Evolutionary conservation across 805 yeast genomes (phyloP).

Genomic region (Myxozyma kluyveri): DNA sequence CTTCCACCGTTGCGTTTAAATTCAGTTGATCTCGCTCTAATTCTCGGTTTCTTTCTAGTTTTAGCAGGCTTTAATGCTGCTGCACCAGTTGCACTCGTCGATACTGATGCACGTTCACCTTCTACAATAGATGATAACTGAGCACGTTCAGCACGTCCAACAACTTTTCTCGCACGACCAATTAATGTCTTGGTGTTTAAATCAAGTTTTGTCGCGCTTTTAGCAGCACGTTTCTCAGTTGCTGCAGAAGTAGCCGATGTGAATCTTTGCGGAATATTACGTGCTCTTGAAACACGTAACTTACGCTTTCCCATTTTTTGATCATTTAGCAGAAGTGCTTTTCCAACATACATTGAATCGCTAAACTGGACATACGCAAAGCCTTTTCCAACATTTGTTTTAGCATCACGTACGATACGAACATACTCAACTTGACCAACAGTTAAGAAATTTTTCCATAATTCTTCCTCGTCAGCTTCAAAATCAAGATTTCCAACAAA

Average conservation of each 20-base stretch:
- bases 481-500: conserved; percentile 94
- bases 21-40: conserved; percentile 52
- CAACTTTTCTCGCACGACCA: conserved; percentile 72
- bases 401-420: conserved; percentile 84
- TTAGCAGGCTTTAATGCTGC: conserved; percentile 16
- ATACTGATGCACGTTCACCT: conserved; percentile 37
- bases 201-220: conserved; percentile 43
- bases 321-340: conserved; percentile 75
- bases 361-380: conserved; percentile 92
- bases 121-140: conserved; percentile 45
- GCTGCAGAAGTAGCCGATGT: conserved; percentile 2
- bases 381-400: conserved; percentile 95
- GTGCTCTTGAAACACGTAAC: conserved; percentile 74
- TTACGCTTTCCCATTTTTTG: conserved; percentile 58
- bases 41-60: conserved; percentile 54
- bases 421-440: conserved; percentile 81
- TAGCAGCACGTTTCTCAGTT: conserved; percentile 24
- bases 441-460: conserved; percentile 73
- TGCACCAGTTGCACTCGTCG: conserved; percentile 24
- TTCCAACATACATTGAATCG: conserved; percentile 62
- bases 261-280: conserved; percentile 35
- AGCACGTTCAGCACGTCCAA: conserved; percentile 78
- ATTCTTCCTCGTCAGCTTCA: conserved; percentile 83
- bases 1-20: conserved; percentile 44
- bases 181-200: conserved; percentile 71